Evolutionary conservation across 2,329 filamentous ascomycete genomes (phyloP), one percentile per base, ranked within the genome.

Genomic region (Geoglossum cookeanum): DNA sequence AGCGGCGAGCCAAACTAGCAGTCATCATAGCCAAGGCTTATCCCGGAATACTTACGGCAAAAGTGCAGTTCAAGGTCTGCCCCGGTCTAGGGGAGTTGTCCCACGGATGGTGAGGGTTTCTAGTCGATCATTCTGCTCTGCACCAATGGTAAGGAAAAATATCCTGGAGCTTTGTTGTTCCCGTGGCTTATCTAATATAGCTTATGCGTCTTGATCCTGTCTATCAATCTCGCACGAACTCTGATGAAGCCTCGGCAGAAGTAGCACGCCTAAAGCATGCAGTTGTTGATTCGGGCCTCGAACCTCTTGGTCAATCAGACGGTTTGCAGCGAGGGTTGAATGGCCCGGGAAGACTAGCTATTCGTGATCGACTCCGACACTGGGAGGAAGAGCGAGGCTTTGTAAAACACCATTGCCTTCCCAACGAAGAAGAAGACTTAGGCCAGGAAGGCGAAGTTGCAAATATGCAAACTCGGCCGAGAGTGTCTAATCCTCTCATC

Each of bases 401-500:
- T 9, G n/a, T 22, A 27, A 22, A 27, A 22, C 5, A 11, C 1
- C n/a, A 49, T 5, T 22, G 4, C 29, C 17, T 29, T 27, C 17
- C 29, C 9, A 22, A 22, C 9, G 47, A 49, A 60, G 56, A 65
- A 56, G 59, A 62, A 22, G 22, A 22, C 29, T 27, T 49, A 11
- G 58, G 60, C 13, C 60, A 61, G 30, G 63, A 66, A 51, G 59
- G 64, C 15, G 64, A 69, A 15, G 57, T 35, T 44, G 61, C 66
- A 35, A 54, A 49, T 29, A 49, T 27, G 15, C 17, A 6, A 7
- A 29, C 17, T 6, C 47, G 47, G 47, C 47, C 47, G 4, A 49
- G 47, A 27, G 4, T 9, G 22, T 22, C 17, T 29, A 29, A 49
- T 49, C 29, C 13, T 17, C 47, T 49, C 15, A 22, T 27, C 11